Base-by-base conservation (phyloP, 2,329 filamentous ascomycete genomes). In the Teratosphaeria viscida region DNA sequence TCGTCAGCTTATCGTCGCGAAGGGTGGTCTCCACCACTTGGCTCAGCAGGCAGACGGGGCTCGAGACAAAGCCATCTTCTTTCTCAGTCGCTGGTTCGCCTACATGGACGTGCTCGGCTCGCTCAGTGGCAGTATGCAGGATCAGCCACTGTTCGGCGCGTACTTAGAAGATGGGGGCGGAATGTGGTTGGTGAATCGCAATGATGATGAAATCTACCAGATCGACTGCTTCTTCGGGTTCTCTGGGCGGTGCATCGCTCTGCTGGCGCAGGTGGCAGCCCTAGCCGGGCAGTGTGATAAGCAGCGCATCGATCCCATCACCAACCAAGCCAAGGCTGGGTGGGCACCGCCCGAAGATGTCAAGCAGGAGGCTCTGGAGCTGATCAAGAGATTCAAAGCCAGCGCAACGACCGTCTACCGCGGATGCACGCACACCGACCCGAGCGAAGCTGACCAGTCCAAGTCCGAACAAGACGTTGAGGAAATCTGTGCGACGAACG, bases 161-260 rank as follows among this genome's bases (percentile, higher is more conserved):
- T 79, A 79, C 64, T 61, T 68, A 11, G 70, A 72, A 60, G 68
- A 72, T 52, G 70, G 70, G n/a, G 68, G 69, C 10, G 70, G 70
- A 1, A 59, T 67, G 16, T 72, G 70, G 70, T 65, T 72, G 1
- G 70, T 72, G 43, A 72, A 72, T 53, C 68, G 70, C 52, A 66
- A 65, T 58, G 66, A 70, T 49, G 68, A 69, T 19, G 70, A 72
- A 32, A 69, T 72, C 43, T 85, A 82, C 66, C 79, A 87, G 60
- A 89, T 92, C 60, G 89, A 91, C 73, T 94, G 88, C 72, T 85
- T 92, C 62, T 85, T 90, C 67, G 89, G 89, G 8, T 92, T 90
- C 73, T 90, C 87, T 0, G 86, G 83, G 26, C 81, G 83, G 39
- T 90, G 86, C 67, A 81, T 90, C 32, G 82, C 84, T 52, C 82